Conservation (phyloP, 176 grass and related monocot genomes). For the Triticum monococcum region DNA sequence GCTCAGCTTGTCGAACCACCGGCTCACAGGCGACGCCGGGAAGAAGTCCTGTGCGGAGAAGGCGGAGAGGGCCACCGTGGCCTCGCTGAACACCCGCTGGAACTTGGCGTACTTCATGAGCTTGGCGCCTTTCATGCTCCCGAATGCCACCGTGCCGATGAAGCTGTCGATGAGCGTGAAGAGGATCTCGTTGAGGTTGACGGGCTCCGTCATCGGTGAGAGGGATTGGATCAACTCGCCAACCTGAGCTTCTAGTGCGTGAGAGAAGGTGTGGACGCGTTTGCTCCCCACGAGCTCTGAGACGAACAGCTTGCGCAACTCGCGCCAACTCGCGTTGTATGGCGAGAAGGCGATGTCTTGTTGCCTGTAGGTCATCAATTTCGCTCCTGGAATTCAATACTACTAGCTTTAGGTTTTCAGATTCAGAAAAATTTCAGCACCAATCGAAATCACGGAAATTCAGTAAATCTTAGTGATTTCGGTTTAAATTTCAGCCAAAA, state of each 20-base stretch:
- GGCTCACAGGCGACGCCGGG: not conserved
- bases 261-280: not conserved
- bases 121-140: not conserved
- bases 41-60: constrained; percentile 32
- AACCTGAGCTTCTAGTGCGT: not conserved
- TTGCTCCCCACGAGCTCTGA: constrained; percentile 15
- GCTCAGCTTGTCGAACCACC: constrained; percentile 4
- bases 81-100: constrained; percentile 16
- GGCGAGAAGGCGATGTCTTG: constrained; percentile 24
- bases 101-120: constrained; percentile 18
- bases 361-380: not conserved
- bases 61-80: constrained; percentile 13
- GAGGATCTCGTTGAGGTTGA: constrained; percentile 4
- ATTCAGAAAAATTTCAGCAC: too few species aligned
- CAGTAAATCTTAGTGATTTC: too few species aligned
- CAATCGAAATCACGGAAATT: too few species aligned
- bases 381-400: not conserved
- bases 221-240: constrained; percentile 2
- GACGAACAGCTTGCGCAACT: constrained; percentile 19
- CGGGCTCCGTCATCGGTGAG: not conserved
- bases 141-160: constrained; percentile 26
- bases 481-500: too few species aligned
- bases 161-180: constrained; percentile 19
- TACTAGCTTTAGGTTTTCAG: not conserved
- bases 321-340: not conserved